phyloP scores from a whole-genome alignment of 164 flowering plant genomes.

The Vitis amurensis region DNA sequence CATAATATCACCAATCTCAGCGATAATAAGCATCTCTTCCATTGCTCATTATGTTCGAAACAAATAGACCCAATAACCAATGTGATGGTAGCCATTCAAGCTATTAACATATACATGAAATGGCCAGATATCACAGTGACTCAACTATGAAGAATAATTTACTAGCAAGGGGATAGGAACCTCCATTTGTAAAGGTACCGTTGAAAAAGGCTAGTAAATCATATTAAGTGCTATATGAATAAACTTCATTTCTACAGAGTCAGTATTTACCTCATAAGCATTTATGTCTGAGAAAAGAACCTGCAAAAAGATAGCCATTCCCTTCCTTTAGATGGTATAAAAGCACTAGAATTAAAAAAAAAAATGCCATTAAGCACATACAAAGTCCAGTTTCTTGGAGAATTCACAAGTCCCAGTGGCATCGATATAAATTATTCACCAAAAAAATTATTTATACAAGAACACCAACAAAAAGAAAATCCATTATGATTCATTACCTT shows the following conservation, averaged over 20 bases:
- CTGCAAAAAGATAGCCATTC: constrained; percentile 41
- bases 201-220: not conserved
- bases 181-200: not conserved
- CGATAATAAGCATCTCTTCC: too few species aligned
- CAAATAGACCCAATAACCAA: too few species aligned
- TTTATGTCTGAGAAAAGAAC: constrained; percentile 92
- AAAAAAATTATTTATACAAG: not conserved
- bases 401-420: not conserved
- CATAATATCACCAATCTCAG: too few species aligned
- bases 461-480: not conserved
- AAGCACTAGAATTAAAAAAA: not conserved
- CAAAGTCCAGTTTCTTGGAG: too few species aligned
- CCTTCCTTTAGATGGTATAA: not conserved
- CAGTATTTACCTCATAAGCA: constrained; percentile 78
- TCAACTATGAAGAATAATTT: too few species aligned
- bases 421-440: too few species aligned
- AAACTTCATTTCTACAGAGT: not conserved
- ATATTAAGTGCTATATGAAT: not conserved
- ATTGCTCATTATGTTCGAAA: too few species aligned
- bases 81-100: too few species aligned
- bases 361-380: not conserved
- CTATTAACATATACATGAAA: too few species aligned
- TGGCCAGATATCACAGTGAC: too few species aligned
- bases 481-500: constrained; percentile 49
- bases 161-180: too few species aligned